A percentile compares a stretch with the other conserved stretches of the same genome.
Conservation (phyloP, 176 grass and related monocot genomes). For the sorghum (Sorghum bicolor) region Sorghum_bicolor_NCBIv3 NC_012876.2:1426001-1426500, state of each 20-base stretch:
- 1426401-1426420: not conserved
- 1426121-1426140: no score
- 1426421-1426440: not conserved
- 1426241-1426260: not conserved
- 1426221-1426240: not conserved
- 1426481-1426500: constrained; percentile 37
- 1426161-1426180: no score
- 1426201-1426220: not conserved
- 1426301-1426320: not conserved
- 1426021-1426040: no score
- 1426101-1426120: not conserved
- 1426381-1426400: not conserved
- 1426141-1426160: no score
- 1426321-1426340: not conserved
- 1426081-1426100: not conserved
- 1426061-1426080: not conserved
- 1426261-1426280: not conserved
- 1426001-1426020: no score
- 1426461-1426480: not conserved
- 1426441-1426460: not conserved
- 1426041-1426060: no score
- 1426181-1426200: no score
- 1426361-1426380: not conserved
- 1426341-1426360: not conserved
- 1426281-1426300: not conserved